These are phyloP conservation scores for Candida cerambycidarum DNA, from an alignment of 805 yeast species.

Conservation along the genomic window DNA sequence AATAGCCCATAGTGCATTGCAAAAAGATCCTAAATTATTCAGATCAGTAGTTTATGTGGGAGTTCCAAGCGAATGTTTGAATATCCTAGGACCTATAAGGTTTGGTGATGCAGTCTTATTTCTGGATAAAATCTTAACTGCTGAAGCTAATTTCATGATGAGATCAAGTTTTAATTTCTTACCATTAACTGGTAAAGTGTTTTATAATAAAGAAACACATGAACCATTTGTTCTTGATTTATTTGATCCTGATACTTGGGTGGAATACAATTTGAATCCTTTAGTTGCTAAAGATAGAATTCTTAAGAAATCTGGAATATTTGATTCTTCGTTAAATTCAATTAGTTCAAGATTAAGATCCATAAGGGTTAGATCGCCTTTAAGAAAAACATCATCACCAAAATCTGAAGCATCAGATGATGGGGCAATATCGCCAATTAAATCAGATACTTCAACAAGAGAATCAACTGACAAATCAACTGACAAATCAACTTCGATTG, in stretches of 20 bases:
- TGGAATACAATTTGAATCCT: conserved; percentile 71
- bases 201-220: conserved; percentile 59
- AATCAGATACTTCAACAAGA: neutral
- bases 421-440: neutral
- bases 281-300: conserved; percentile 49
- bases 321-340: conserved; percentile 25
- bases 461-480: too few species aligned
- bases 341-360: conserved; percentile 29
- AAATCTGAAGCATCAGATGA: conserved; percentile 9
- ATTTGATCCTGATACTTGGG: conserved; percentile 81
- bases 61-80: conserved; percentile 78
- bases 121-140: conserved; percentile 71
- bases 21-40: conserved; percentile 62
- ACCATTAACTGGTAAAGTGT: conserved; percentile 74
- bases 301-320: conserved; percentile 7
- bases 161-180: conserved; percentile 77
- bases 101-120: conserved; percentile 78
- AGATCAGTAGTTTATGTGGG: conserved; percentile 82
- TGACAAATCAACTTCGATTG: conserved; percentile 3
- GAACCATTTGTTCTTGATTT: conserved; percentile 67
- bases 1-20: conserved; percentile 77
- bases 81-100: conserved; percentile 81
- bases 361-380: conserved; percentile 20
- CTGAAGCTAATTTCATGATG: conserved; percentile 85
- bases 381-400: conserved; percentile 12